These are phyloP conservation scores for Francoa sonchifolia DNA, from an alignment of 441 rosid species.

Conservation along the genomic window DNA sequence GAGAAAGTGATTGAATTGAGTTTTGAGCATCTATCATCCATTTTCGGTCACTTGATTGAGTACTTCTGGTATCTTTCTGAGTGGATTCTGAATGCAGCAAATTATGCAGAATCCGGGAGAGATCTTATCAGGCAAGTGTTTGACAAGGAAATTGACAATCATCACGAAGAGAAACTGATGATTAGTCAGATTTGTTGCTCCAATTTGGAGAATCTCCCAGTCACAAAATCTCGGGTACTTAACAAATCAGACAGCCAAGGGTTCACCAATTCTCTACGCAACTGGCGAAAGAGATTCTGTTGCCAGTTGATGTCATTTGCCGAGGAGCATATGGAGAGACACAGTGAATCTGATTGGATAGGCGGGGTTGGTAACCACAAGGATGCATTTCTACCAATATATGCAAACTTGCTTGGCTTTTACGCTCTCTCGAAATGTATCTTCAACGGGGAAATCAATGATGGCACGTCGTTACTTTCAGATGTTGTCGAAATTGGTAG, in stretches of 20 bases:
- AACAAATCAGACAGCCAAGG: conserved; percentile 15
- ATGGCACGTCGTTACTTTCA: conserved; percentile 16
- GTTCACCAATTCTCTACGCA: conserved; percentile 22
- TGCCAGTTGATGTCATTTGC: conserved; percentile 46
- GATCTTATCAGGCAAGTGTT: conserved; percentile 84
- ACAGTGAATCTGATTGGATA: conserved; percentile 51
- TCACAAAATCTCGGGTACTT: conserved; percentile 15
- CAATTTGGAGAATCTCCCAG: conserved; percentile 52
- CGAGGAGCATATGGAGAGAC: conserved; percentile 27
- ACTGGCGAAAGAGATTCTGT: conserved; percentile 47
- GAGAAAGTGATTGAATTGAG: conserved; percentile 76
- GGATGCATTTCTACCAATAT: conserved; percentile 74
- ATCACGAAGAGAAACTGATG: conserved; percentile 85
- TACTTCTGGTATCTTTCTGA: conserved; percentile 49
- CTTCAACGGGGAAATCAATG: conserved; percentile 18
- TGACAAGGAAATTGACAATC: conserved; percentile 92
- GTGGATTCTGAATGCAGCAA: conserved; percentile 48
- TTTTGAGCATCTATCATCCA: conserved; percentile 53
- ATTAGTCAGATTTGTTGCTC: conserved; percentile 71
- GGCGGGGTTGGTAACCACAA: conserved; percentile 83
- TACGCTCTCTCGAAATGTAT: conserved; percentile 60
- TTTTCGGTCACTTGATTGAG: conserved; percentile 70
- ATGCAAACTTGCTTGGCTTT: conserved; percentile 71
- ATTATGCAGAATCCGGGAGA: conserved; percentile 28
- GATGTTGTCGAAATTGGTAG: conserved; percentile 47